Evolutionary conservation across 1,284 basidiomycete genomes (phyloP), one percentile per base, ranked within the genome.

Genomic region (Rhodotorula sp.): DNA sequence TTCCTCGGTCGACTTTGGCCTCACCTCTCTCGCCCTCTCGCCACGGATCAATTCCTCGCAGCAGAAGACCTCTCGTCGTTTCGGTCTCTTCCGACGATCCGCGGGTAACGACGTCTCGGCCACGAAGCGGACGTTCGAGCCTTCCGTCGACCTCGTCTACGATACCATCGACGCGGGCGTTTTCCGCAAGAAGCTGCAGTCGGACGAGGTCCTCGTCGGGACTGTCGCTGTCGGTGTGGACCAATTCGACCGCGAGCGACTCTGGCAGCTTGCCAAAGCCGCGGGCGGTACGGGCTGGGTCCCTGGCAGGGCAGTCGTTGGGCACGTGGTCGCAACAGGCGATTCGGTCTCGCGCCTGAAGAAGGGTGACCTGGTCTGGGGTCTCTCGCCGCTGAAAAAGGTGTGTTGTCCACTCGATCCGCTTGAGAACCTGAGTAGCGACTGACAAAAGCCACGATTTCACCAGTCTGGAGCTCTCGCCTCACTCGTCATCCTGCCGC

Each of bases 341-440:
- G 57, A 63, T 14, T 67, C 63, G 18, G 72, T 67, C n/a, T 29
- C 18, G 5, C 72, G 68, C 58, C 60, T 79, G 63, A 80, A 79
- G 67, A 81, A 79, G 66, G 82, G 83, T 46, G 82, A 83, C 63
- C 74, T 83, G 20, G 80, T 84, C 4, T 83, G 81, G 71, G 83
- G 83, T 8, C 67, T 83, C 68, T 79, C 80, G 49, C 80, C 82
- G 56, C 74, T 80, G 57, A 78, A 79, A 57, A 80, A 77, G 77
- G 79, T 79, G 59, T 26, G 74, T 59, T 31, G 3, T 1, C 15
- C 26, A 21, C 58, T 43, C 43, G 31, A 21, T 16, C 4, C 3
- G n/a, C 0, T 43, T 8, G n/a, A 21, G 20, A 14, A 26, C 18
- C 14, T 20, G 58, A n/a, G 39, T 43, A 43, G 39, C 39, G 39